Evolutionary conservation across 805 yeast species (phyloP).

Genomic region (Candida rishiriensis): DNA sequence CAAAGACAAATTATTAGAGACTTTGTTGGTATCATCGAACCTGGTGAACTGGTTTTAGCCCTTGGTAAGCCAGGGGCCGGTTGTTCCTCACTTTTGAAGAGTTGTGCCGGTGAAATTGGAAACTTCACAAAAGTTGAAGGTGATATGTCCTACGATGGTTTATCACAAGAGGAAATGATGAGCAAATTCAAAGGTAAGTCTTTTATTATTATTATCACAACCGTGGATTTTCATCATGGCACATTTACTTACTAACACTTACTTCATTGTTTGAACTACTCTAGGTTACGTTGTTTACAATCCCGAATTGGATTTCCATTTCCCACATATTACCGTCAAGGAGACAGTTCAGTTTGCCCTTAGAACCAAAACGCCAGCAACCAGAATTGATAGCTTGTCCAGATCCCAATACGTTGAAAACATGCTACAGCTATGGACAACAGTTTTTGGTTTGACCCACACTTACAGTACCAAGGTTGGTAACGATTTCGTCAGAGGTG

Average conservation of each 20-base stretch:
- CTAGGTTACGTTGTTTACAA: slow-evolving; percentile 47
- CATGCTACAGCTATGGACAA: slow-evolving; percentile 44
- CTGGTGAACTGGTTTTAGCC: slow-evolving; percentile 69
- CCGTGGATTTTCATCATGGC: neutral
- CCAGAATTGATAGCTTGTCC: slow-evolving; percentile 37
- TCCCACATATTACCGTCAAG: slow-evolving; percentile 71
- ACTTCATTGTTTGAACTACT: neutral
- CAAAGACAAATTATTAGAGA: slow-evolving; percentile 36
- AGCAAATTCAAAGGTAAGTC: slow-evolving; percentile 41
- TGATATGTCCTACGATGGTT: slow-evolving; percentile 56
- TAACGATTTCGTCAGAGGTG: slow-evolving; percentile 61
- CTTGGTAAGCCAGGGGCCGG: slow-evolving; percentile 79
- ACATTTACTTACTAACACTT: slow-evolving; percentile 7
- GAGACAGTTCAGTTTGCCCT: slow-evolving; percentile 70
- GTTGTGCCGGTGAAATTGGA: slow-evolving; percentile 50
- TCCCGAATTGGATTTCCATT: slow-evolving; percentile 66
- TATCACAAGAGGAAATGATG: slow-evolving; percentile 56
- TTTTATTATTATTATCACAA: neutral
- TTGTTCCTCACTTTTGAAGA: slow-evolving; percentile 64
- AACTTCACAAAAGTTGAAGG: slow-evolving; percentile 48
- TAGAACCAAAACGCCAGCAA: slow-evolving; percentile 61
- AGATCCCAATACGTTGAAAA: slow-evolving; percentile 38
- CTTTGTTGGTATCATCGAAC: slow-evolving; percentile 38
- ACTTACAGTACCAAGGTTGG: slow-evolving; percentile 61
- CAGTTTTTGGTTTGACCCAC: slow-evolving; percentile 55